Conservation (phyloP, 352 stramenopile species). For the Phytophthora meadii region DNA sequence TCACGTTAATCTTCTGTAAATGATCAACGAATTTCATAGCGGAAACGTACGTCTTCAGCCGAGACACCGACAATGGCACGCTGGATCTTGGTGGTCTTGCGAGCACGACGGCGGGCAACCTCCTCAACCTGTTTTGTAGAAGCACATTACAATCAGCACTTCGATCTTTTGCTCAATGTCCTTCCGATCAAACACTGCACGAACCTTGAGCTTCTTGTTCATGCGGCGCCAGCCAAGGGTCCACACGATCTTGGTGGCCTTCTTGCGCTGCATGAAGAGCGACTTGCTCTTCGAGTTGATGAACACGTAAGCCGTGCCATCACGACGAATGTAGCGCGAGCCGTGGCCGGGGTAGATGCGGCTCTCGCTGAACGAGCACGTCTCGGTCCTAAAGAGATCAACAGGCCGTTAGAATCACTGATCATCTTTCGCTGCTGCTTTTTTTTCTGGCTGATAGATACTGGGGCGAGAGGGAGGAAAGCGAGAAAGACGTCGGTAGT, state of each 20-base stretch:
- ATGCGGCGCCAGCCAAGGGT: slow-evolving; percentile 97
- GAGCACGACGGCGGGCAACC: slow-evolving; percentile 81
- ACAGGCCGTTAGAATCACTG: slow-evolving; percentile 29
- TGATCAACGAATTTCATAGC: neutral
- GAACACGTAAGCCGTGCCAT: slow-evolving; percentile 96
- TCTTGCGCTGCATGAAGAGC: slow-evolving; percentile 99
- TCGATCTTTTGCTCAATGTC: neutral
- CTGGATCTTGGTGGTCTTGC: slow-evolving; percentile 97
- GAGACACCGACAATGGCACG: slow-evolving; percentile 97
- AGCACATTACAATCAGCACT: slow-evolving; percentile 10
- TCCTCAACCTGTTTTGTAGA: slow-evolving; percentile 71
- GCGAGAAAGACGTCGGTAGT: neutral
- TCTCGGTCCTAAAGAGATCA: slow-evolving; percentile 76
- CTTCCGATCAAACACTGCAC: slow-evolving; percentile 5
- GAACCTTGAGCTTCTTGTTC: slow-evolving; percentile 99
- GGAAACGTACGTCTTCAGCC: slow-evolving; percentile 90
- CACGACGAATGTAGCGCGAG: slow-evolving; percentile 98
- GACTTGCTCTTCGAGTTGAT: slow-evolving; percentile 98
- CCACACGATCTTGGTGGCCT: slow-evolving; percentile 99
- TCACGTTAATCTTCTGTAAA: slow-evolving; percentile 4
- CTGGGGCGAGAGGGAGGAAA: slow-evolving; percentile 12
- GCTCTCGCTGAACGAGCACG: slow-evolving; percentile 90
- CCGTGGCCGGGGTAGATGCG: slow-evolving; percentile 99
- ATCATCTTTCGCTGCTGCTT: neutral
- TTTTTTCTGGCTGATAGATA: neutral